A percentile compares a stretch with the other conserved stretches of the same genome.
Evolutionary conservation across 768 basidiomycete species (phyloP).

Genomic region (Holtermanniella nyarrowii): DNA sequence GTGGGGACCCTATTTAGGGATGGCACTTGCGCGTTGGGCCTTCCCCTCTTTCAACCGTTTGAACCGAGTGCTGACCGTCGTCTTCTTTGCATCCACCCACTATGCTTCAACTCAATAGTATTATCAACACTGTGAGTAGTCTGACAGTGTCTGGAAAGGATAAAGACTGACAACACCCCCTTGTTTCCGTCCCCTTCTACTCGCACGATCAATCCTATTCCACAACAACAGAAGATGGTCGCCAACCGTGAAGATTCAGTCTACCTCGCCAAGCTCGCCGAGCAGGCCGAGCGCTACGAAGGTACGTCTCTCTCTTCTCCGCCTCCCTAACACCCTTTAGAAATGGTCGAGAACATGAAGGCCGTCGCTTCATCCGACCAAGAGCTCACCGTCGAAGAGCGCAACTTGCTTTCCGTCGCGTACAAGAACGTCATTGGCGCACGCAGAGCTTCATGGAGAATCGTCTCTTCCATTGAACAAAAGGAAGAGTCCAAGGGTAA

Average conservation of each 20-base stretch:
- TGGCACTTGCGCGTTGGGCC: too few species aligned
- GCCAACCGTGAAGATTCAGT: slow-evolving; percentile 90
- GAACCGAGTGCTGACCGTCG: too few species aligned
- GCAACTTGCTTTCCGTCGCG: slow-evolving; percentile 91
- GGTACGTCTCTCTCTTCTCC: slow-evolving; percentile 45
- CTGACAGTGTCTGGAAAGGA: too few species aligned
- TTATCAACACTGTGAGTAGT: too few species aligned
- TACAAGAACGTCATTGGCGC: slow-evolving; percentile 99
- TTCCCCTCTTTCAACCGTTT: too few species aligned
- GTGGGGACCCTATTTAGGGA: too few species aligned
- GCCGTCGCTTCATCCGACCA: slow-evolving; percentile 93
- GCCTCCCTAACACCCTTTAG: slow-evolving; percentile 41
- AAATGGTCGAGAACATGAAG: slow-evolving; percentile 99
- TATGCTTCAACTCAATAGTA: too few species aligned
- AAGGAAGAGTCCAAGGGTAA: slow-evolving; percentile 99
- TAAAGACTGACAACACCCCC: too few species aligned
- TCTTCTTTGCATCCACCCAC: too few species aligned
- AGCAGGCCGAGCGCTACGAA: slow-evolving; percentile 99
- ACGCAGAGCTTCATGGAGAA: slow-evolving; percentile 94
- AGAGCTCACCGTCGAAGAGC: slow-evolving; percentile 96
- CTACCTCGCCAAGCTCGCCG: slow-evolving; percentile 99
- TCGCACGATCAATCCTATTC: too few species aligned
- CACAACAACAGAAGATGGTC: too few species aligned
- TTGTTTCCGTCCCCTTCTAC: too few species aligned
- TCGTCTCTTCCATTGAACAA: slow-evolving; percentile 96